Evolutionary conservation across 192 early-diverging fungal species (phyloP), one percentile per base, ranked within the genome.

Genomic region (Radiomyces spectabilis): DNA sequence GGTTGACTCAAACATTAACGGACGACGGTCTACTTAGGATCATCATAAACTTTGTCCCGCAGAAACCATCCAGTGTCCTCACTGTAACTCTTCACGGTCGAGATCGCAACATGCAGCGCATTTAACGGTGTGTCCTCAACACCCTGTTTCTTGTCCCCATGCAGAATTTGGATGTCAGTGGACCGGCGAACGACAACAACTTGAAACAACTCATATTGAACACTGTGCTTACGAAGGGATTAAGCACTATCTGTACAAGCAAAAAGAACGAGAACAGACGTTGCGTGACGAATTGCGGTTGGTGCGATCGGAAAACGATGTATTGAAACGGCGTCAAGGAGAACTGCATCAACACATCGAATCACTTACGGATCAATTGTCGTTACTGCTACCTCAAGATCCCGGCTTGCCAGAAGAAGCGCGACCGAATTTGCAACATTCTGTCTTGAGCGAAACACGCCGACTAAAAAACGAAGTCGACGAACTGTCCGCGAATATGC

Each of bases 191-290:
- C 61, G 77, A 4, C 48, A 53, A 27, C 48, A 63, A 10, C 24
- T 76, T 13, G 31, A 26, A 1, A n/a, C n/a, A n/a, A 55, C 54
- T 10, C 85, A 87, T 55, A 50, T 66, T 4, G 49, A 55, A 4
- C 39, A 57, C n/a, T 87, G 85, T 37, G 58, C 77, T 0, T 86
- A 79, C 39, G 84, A 85, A 32, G 61, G 75, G 12, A 75, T 87
- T 35, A 77, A 80, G 45, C 70, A 68, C 1, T 82, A 71, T 31
- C 59, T 85, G 8, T 50, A 58, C 10, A 31, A 67, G 1, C 72
- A 79, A 32, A 73, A 83, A 18, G 48, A 57, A 22, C 66, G 64
- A 21, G 63, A 68, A 19, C 65, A 75, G 3, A 30, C 52, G 1
- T 30, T 82, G 5, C 58, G 66, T 18, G 55, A 75, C 1, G 77